Conservation (phyloP, 2,329 filamentous ascomycete genomes). For the Gyromitra esculenta region DNA sequence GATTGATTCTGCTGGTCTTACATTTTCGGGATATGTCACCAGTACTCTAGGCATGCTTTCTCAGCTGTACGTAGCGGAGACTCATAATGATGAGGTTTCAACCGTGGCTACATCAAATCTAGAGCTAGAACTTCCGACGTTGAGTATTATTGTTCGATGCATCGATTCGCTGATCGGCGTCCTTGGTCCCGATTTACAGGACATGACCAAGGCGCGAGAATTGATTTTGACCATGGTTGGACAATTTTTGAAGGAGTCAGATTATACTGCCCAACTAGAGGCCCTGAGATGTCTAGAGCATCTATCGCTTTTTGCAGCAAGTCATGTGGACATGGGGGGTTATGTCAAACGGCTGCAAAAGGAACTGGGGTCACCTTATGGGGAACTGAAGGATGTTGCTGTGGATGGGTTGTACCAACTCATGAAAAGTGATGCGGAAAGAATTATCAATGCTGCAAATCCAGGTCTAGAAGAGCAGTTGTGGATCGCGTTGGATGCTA, state of each 20-base stretch:
- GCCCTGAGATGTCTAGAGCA: constrained; percentile 88
- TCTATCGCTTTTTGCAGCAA: constrained; percentile 88
- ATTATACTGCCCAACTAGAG: constrained; percentile 75
- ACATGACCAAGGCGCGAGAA: constrained; percentile 88
- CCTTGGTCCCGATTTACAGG: constrained; percentile 91
- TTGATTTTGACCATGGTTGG: constrained; percentile 86
- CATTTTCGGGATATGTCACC: constrained; percentile 88
- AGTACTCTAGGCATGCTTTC: constrained; percentile 93
- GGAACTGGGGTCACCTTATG: constrained; percentile 75
- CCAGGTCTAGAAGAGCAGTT: constrained; percentile 86
- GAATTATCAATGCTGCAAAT: constrained; percentile 79
- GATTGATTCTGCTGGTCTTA: constrained; percentile 89
- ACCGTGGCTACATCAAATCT: constrained; percentile 87
- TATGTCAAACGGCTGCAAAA: constrained; percentile 86
- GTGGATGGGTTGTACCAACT: constrained; percentile 90
- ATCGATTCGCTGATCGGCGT: constrained; percentile 98
- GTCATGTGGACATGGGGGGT: constrained; percentile 80
- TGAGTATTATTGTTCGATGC: constrained; percentile 83
- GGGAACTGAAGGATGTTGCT: constrained; percentile 78
- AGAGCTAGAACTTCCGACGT: constrained; percentile 83
- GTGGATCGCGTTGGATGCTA: constrained; percentile 85
- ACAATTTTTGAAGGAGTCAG: constrained; percentile 81
- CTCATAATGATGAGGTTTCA: constrained; percentile 84
- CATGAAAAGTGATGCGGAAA: constrained; percentile 89
- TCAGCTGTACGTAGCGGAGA: constrained; percentile 89